These are phyloP conservation scores for Suillus hirtellus DNA, from an alignment of 768 basidiomycete species.

Conservation along the genomic window DNA sequence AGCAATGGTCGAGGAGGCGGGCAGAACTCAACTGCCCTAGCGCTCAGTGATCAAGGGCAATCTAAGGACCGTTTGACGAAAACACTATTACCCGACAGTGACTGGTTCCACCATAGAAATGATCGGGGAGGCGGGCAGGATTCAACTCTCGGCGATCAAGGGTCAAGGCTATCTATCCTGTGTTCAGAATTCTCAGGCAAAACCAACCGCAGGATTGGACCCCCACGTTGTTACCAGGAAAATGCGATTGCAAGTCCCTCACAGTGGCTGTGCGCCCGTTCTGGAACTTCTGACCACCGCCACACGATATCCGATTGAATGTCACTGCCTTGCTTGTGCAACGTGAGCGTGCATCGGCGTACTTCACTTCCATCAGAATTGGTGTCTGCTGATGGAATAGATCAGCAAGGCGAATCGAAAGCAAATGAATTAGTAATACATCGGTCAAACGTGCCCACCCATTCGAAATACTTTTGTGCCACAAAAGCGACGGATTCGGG, in stretches of 20 bases:
- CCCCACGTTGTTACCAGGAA: neutral
- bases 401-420: slow-evolving; percentile 7
- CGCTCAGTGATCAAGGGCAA: too few species aligned
- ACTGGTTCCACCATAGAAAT: too few species aligned
- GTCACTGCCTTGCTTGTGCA: slow-evolving; percentile 16
- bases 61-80: too few species aligned
- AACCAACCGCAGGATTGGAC: neutral
- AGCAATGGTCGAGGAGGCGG: neutral
- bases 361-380: neutral
- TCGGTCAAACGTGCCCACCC: slow-evolving; percentile 45
- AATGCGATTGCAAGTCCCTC: neutral
- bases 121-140: neutral
- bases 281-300: slow-evolving; percentile 13
- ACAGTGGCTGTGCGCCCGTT: neutral
- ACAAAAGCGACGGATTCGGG: slow-evolving; percentile 41
- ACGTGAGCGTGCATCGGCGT: slow-evolving; percentile 12
- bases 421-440: slow-evolving; percentile 29
- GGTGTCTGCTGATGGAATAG: slow-evolving; percentile 13
- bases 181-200: neutral
- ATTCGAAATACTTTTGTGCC: slow-evolving; percentile 57
- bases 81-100: too few species aligned
- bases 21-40: too few species aligned
- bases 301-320: slow-evolving; percentile 7
- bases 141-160: neutral
- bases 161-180: neutral